Evolutionary conservation across 371 early-diverging fungal species (phyloP).

Genomic region (Apophysomyces variabilis): DNA sequence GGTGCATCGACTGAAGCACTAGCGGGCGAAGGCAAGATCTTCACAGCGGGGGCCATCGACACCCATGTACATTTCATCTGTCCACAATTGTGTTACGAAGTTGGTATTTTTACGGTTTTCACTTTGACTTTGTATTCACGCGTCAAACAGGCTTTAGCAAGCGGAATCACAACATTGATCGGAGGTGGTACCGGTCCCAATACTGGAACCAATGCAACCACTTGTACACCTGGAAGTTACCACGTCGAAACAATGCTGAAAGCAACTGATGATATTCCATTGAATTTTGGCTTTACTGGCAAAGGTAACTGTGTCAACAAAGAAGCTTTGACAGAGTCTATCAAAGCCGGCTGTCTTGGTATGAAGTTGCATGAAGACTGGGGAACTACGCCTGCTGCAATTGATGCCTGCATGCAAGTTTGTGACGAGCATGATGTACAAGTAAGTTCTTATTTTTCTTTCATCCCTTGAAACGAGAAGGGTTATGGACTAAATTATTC

Average conservation of each 20-base stretch:
- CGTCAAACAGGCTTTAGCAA: slow-evolving; percentile 65
- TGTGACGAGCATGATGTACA: slow-evolving; percentile 92
- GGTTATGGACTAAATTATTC: not conserved
- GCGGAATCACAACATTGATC: slow-evolving; percentile 89
- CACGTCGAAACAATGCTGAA: slow-evolving; percentile 88
- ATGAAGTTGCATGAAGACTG: slow-evolving; percentile 95
- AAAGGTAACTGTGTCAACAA: slow-evolving; percentile 83
- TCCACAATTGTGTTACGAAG: slow-evolving; percentile 83
- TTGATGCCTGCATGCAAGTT: slow-evolving; percentile 83
- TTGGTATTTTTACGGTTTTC: slow-evolving; percentile 18
- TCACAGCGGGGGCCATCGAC: slow-evolving; percentile 93
- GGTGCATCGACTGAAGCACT: slow-evolving; percentile 90
- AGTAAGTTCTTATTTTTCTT: slow-evolving; percentile 23
- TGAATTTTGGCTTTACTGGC: slow-evolving; percentile 93
- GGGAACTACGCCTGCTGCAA: slow-evolving; percentile 93
- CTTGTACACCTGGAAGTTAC: slow-evolving; percentile 85
- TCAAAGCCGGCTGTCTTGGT: slow-evolving; percentile 88
- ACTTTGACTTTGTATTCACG: not conserved
- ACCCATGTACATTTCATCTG: slow-evolving; percentile 94
- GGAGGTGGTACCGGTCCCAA: slow-evolving; percentile 97
- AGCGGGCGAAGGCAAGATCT: slow-evolving; percentile 88
- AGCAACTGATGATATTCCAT: slow-evolving; percentile 83
- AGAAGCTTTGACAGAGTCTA: slow-evolving; percentile 77
- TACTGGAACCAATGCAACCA: slow-evolving; percentile 93
- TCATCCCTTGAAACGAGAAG: not conserved